Conservation (phyloP, 192 early-diverging fungal genomes). For the Coemansia sp. region DNA sequence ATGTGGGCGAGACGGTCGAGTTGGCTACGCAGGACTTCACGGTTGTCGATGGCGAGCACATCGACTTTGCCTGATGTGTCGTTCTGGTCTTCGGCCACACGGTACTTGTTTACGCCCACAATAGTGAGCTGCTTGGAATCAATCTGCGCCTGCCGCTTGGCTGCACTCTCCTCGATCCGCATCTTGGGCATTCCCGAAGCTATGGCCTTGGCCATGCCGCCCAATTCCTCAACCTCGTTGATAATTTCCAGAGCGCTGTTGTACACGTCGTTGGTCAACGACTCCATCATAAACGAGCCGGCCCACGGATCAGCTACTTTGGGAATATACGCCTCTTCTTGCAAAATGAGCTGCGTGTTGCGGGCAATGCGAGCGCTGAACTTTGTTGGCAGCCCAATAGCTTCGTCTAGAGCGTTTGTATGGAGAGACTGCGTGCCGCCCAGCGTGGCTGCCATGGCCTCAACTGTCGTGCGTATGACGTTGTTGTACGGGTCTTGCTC, state of each 20-base stretch:
- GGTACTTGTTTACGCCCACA: constrained; percentile 91
- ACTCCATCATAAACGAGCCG: constrained; percentile 93
- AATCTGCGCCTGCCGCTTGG: constrained; percentile 84
- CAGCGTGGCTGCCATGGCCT: constrained; percentile 89
- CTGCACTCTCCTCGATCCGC: constrained; percentile 83
- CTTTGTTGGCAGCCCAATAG: constrained; percentile 82
- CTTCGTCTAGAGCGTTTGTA: constrained; percentile 91
- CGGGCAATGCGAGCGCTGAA: constrained; percentile 84
- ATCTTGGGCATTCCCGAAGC: constrained; percentile 87
- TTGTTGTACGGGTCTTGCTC: constrained; percentile 94
- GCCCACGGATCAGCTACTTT: constrained; percentile 92
- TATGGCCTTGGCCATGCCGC: constrained; percentile 91
- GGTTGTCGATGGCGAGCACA: constrained; percentile 81
- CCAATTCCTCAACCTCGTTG: constrained; percentile 79
- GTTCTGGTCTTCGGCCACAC: constrained; percentile 63
- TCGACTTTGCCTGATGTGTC: constrained; percentile 49
- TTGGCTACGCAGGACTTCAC: constrained; percentile 67
- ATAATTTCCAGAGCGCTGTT: constrained; percentile 67
- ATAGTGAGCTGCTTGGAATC: constrained; percentile 85
- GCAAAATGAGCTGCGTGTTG: constrained; percentile 88
- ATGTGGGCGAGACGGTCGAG: constrained; percentile 63
- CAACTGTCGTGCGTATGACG: constrained; percentile 82
- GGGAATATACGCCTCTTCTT: constrained; percentile 84
- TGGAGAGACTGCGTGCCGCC: constrained; percentile 92
- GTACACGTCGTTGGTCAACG: constrained; percentile 79